These are phyloP conservation scores for Tetraselmis striata DNA, from an alignment of 139 green algal species.

Conservation along the genomic window DNA sequence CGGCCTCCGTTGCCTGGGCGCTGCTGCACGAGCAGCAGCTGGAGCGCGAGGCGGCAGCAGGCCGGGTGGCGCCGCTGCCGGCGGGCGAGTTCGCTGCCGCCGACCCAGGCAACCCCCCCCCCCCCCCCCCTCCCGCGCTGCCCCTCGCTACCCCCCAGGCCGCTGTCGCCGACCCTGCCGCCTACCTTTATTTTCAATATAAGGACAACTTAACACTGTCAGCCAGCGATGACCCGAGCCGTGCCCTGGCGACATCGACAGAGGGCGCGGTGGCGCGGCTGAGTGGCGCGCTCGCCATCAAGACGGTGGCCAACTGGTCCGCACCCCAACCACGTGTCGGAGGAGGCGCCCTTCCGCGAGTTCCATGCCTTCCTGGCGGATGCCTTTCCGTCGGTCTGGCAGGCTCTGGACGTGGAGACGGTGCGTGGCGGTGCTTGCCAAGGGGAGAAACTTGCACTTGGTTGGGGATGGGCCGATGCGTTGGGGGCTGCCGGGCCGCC, in stretches of 20 bases:
- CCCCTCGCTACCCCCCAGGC: too few relatives aligned
- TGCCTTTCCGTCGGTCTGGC: neutral
- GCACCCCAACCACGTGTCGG: neutral
- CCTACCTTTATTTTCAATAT: too few relatives aligned
- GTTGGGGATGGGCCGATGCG: too few relatives aligned
- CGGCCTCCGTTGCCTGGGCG: neutral
- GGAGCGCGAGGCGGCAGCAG: neutral
- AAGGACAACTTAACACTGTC: too few relatives aligned
- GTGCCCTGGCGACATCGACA: neutral
- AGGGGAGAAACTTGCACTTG: too few relatives aligned
- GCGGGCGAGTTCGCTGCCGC: neutral
- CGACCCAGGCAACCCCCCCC: neutral
- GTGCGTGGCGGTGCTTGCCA: too few relatives aligned
- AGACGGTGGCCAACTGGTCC: neutral
- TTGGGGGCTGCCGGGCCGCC: too few relatives aligned
- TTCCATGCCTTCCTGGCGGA: neutral
- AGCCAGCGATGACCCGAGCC: neutral
- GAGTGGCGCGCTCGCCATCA: neutral
- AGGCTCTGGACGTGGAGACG: neutral
- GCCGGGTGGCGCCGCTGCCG: neutral
- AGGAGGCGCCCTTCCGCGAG: neutral
- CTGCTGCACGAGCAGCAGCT: neutral
- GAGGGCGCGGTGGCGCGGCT: neutral
- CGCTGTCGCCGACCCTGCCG: too few relatives aligned
- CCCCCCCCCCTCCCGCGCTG: too few relatives aligned